Conservation (phyloP, 2,329 filamentous ascomycete species). For the Teratosphaeriaceae sp. region DNA sequence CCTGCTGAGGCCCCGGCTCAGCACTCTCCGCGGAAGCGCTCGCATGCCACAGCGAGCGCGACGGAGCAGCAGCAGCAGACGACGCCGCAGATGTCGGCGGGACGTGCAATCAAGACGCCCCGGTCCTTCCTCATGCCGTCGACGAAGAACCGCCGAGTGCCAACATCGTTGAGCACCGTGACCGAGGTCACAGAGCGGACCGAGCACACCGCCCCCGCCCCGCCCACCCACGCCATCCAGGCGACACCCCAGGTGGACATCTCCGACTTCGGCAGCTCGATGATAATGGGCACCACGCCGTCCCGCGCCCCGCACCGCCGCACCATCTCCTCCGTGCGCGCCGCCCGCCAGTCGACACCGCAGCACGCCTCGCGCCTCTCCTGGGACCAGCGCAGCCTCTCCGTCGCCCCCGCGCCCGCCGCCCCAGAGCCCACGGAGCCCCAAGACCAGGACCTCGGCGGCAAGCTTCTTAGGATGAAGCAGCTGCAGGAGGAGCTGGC, state of each 20-base stretch:
- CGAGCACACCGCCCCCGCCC: constrained; percentile 10
- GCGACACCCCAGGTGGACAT: background rate
- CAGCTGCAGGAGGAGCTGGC: constrained; percentile 17
- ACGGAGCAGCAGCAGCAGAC: too few species aligned
- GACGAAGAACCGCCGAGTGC: constrained; percentile 7
- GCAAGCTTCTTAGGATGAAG: too few species aligned
- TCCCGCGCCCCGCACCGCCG: constrained; percentile 1
- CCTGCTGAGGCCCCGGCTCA: too few species aligned
- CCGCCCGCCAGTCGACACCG: background rate
- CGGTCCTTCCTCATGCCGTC: constrained; percentile 8
- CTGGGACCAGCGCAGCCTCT: constrained; percentile 8
- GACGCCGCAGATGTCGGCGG: too few species aligned
- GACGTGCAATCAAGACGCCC: constrained; percentile 9
- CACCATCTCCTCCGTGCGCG: constrained; percentile 6
- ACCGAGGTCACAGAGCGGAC: constrained; percentile 19
- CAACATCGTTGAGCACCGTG: constrained; percentile 17
- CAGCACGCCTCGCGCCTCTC: background rate
- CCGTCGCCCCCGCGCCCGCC: constrained; percentile 14
- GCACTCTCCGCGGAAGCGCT: too few species aligned
- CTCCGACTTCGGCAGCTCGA: background rate
- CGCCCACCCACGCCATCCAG: too few species aligned
- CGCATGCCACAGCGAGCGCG: too few species aligned
- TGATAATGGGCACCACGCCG: background rate
- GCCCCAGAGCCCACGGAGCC: too few species aligned
- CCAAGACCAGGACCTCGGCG: too few species aligned